Base-by-base conservation (phyloP, 192 early-diverging fungal genomes). In the Funneliformis geosporum region DNA sequence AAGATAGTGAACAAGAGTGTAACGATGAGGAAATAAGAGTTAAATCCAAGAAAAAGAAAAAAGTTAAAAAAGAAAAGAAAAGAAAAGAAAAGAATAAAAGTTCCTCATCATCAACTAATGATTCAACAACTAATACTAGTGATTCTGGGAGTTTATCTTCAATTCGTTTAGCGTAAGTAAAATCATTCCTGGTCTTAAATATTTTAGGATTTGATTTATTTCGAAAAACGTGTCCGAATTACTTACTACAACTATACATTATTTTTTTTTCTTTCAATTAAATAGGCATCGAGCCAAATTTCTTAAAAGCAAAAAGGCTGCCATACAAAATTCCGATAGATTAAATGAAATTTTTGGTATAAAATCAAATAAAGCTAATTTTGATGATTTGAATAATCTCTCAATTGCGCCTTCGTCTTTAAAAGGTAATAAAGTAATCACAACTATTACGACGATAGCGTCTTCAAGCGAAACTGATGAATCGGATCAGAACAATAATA, bases 291-390 rank as follows among this genome's bases (percentile, higher is more conserved):
- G 73, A 64, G 14, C 78, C 73, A 44, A 81, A 79, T 28, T 60
- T 82, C 79, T 83, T 80, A 44, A 73, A 64, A 85, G 86, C 80
- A 79, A 90, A 88, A 81, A 86, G 70, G 86, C 89, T 7, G 83
- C 85, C 5, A 47, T 83, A 33, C 80, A 86, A 55, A 82, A 87
- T 64, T 42, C 74, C 43, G 84, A 86, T 9, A 81, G 86, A 25
- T 62, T 90, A 44, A 87, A 87, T 65, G 85, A 88, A 60, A 90
- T 90, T 80, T 55, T 90, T 44, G 89, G 89, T 44, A 85, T 90
- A 73, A 86, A 86, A 76, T 83, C 89, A 18, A 80, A 81, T 42
- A 80, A 77, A 28, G 76, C 73, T 44, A 80, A 77, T 10, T 23
- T 70, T 11, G n/a, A 70, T 70, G 68, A 70, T 38, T 18, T 18